Evolutionary conservation across 2,329 filamentous ascomycete species (phyloP), one percentile per base, ranked within the genome.

Genomic region (Emergomyces orientalis): DNA sequence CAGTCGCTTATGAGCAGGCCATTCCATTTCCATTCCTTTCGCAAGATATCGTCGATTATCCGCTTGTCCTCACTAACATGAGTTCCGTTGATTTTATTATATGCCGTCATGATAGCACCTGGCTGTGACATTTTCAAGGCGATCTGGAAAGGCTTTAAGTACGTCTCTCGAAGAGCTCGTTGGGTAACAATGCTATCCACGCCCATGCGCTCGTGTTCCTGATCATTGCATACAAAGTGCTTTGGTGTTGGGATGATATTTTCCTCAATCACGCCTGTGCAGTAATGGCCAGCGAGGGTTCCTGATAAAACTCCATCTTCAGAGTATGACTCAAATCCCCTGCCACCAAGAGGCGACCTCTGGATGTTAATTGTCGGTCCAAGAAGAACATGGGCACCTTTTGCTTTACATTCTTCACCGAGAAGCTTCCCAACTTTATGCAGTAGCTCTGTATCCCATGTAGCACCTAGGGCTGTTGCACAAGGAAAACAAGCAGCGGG

Each of bases 291-390:
- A 14, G 88, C 87, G 64, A 91, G 77, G 65, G 86, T 88, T 39
- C 89, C 89, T 0, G 89, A 90, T 5, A 95, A 80, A 11, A 87
- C 82, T 0, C 90, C 90, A 67, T 94, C 90, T 73, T 94, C 90
- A 0, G 88, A 91, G 73, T 91, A 94, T 0, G 89, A 91, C 75
- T 95, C 90, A 68, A 94, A 95, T 66, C 91, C 91, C 64, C 90
- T 83, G 22, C 90, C 90, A n/a, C 90, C 90, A 0, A 94, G 80
- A 0, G 90, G 90, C 59, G 89, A 89, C 19, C 90, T 84, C 70
- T 94, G 90, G 80, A 91, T 87, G 76, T 90, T 91, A 41, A 91
- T 86, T 0, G 89, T 92, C 1, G 89, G 89, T 0, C 87, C 89
- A 9, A 93, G 81, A 4, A 92, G 79, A 41, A 92, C 82, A 64